Evolutionary conservation across 2,329 filamentous ascomycete species (phyloP).

Genomic region (Fusarium sp.): DNA sequence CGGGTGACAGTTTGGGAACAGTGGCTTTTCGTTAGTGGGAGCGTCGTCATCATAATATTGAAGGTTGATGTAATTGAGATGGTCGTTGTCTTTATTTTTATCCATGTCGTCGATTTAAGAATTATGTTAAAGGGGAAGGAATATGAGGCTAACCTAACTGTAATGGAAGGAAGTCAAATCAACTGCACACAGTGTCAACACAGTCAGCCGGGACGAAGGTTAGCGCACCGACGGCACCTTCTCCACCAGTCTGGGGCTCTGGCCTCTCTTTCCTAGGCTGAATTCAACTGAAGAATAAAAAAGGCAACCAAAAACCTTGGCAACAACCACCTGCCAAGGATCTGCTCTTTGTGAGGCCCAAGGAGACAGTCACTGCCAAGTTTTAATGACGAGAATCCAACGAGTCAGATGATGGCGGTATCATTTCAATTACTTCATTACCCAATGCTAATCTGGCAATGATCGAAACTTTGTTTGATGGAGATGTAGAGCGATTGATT

Average conservation of each 20-base stretch:
- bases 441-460: background rate
- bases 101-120: constrained; percentile 22
- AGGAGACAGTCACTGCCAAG: constrained; percentile 11
- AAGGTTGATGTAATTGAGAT: background rate
- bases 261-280: background rate
- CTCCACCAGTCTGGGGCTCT: background rate
- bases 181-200: background rate
- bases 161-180: background rate
- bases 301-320: constrained; percentile 20
- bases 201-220: background rate
- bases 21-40: background rate
- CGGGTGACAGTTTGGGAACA: constrained; percentile 1
- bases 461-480: background rate
- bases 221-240: background rate
- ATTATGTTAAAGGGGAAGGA: background rate
- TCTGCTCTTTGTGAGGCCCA: constrained; percentile 10
- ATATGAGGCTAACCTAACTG: background rate
- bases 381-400: background rate
- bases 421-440: constrained; percentile 6
- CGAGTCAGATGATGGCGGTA: constrained; percentile 17
- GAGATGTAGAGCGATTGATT: background rate
- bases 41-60: constrained; percentile 19
- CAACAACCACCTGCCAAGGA: constrained; percentile 20
- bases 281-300: background rate
- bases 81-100: background rate